Base-by-base conservation (phyloP, 768 basidiomycete species). In the Dioszegia hungarica region DNA sequence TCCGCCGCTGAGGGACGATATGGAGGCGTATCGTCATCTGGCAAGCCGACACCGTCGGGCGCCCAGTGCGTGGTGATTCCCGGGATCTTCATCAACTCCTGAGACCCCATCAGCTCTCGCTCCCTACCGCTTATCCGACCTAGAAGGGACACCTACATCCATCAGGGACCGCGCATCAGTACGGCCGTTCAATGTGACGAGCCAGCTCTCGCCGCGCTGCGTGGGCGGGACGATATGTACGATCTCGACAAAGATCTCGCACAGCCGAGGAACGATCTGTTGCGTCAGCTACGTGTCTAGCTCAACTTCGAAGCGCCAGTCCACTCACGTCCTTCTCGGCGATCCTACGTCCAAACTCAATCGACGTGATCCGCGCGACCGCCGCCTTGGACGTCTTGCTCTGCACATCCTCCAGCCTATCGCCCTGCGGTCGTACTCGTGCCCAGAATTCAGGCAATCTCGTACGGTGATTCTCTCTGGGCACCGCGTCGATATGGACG, bases 51-150 rank as follows among this genome's bases (percentile, higher is more conserved):
- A 59, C 34, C 17, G 47, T 29, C 8, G 53, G 34, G 3, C 61
- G 44, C 19, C 60, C 47, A 20, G 56, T 48, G 1, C 54, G 19
- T 5, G 63, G 63, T 8, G 60, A 68, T 41, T 1, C 67, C 67
- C 9, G 67, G 64, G 10, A 68, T 53, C 25, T 61, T 54, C 20
- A 20, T n/a, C 5, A 68, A 29, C 43, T 68, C 54, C 67, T 68
- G 49, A n/a, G n/a, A n/a, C 20, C 22, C 10, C 10, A 25, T 52
- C 44, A 44, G 47, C 58, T 37, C 25, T 25, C 2, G 3, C 15
- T 25, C 24, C 17, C 9, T 17, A 17, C 38, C 8, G 38, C 9
- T 25, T 14, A 10, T 44, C 14, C 11, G 25, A 8, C 6, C 1
- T 15, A 14, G 6, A 17, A 19, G 34, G 2, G 11, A 57, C 67